Evolutionary conservation across 2,329 filamentous ascomycete genomes (phyloP), one percentile per base, ranked within the genome.

Genomic region (Tolypocladium ophioglossoides): DNA sequence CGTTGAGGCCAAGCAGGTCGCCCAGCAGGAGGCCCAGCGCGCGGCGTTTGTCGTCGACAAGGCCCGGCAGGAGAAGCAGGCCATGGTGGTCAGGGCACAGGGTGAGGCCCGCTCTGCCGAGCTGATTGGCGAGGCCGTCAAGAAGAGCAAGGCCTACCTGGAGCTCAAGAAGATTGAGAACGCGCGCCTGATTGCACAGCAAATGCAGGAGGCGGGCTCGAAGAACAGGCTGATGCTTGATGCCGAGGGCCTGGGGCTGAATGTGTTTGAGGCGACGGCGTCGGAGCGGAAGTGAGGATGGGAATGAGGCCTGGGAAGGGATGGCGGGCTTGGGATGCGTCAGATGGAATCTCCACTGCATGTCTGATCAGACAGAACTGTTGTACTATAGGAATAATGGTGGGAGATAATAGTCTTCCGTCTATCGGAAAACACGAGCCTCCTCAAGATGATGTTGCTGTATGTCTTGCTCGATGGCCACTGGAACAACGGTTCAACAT

Each of bases 81-180:
- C 94, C 64, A 96, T 91, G 78, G 91, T 99, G 54, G 94, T 99
- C 68, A 90, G 91, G 75, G 94, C 94, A 4, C 94, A 97, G 84
- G 94, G 94, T 90, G 94, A 99, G 77, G 94, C 94, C 51, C 89
- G 94, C 61, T 97, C 94, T 40, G 94, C 94, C 49, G 91, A 99
- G 76, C 85, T 99, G 60, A 96, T 99, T 66, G 94, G 94, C 73
- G 94, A 99, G 52, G 94, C 94, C 58, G 95, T 99, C 84, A 99
- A 97, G 89, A 99, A 97, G 87, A 95, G 82, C 78, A 87, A 91
- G 76, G 87, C 90, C 61, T 99, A 99, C 72, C 84, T 99, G 59
- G 94, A 97, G 74, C 82, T 99, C 68, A 89, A 95, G 76, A 94
- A 95, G 80, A 95, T 99, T 65, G 94, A 99, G 78, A 99, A 96